phyloP scores from a whole-genome alignment of 257 asterid species.

The Anisodus tanguticus region DNA sequence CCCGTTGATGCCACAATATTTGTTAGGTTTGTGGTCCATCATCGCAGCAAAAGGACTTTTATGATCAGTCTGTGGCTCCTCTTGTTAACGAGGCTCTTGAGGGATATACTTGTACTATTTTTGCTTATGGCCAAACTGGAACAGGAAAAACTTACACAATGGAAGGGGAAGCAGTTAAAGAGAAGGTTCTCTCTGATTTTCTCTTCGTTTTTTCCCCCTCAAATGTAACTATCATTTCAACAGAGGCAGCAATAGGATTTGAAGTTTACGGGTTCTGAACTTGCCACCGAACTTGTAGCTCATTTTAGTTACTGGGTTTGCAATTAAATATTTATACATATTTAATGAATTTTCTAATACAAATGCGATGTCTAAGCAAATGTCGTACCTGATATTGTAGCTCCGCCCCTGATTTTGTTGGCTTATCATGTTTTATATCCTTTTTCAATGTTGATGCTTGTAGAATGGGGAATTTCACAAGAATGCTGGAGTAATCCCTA shows the following conservation, averaged over 20 bases:
- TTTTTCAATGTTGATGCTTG: constrained; percentile 24
- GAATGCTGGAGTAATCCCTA: constrained; percentile 60
- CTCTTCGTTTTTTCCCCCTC: neutral
- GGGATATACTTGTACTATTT: constrained; percentile 66
- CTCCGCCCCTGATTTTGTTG: neutral
- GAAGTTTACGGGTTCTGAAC: neutral
- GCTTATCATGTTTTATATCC: neutral
- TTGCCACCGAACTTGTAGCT: neutral
- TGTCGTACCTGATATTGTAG: neutral
- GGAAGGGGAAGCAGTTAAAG: constrained; percentile 64
- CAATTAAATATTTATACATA: neutral
- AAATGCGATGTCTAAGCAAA: neutral
- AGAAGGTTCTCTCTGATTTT: constrained; percentile 45
- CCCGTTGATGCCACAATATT: neutral
- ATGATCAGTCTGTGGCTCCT: constrained; percentile 57
- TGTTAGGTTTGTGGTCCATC: constrained; percentile 61
- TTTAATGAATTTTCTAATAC: neutral
- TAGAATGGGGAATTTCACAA: constrained; percentile 48
- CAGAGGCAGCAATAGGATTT: neutral
- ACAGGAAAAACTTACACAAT: constrained; percentile 67
- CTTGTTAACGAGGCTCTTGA: constrained; percentile 54
- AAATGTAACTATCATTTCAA: neutral
- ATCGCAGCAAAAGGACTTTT: constrained; percentile 51
- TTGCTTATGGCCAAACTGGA: constrained; percentile 70
- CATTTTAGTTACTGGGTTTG: neutral